Base-by-base conservation (phyloP, 768 basidiomycete species). In the Trametes cubensis region DNA sequence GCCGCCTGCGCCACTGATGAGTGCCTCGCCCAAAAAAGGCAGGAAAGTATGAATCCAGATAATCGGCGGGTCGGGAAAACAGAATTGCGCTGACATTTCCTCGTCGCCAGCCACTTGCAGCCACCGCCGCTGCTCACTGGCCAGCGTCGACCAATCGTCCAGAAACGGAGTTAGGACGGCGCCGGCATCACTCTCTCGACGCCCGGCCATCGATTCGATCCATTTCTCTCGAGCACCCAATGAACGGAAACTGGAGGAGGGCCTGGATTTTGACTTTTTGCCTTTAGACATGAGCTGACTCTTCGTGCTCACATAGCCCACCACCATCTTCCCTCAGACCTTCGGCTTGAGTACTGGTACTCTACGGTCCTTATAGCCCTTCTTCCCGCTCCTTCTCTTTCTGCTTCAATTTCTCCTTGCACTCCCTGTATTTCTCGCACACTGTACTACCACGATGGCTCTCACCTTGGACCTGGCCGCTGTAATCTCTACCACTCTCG, bases 401-500 rank as follows among this genome's bases (percentile, higher is more conserved):
- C 46, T 25, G 21, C 38, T 18, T n/a, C 5, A 26, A 8, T 17
- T 14, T 49, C 8, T 44, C 14, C 8, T 21, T 38, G 6, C 6
- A 3, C 39, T n/a, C 14, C 30, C 18, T 51, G 23, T n/a, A 44
- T 23, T 13, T 41, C 46, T 23, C 13, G 5, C 46, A 15, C n/a
- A 28, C 25, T 21, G 25, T 13, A 20, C 1, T 30, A 13, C 41
- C 21, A 13, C 49, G 21, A 64, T 64, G 54, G 47, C 39, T 6
- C 26, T 64, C 21, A 25, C 53, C 2, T 55, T 64, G 54, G 70
- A 73, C 51, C 66, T 67, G 20, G 69, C 66, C 4, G 64, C 62
- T 18, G 58, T 72, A 13, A 38, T 72, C 11, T 71, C 71, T 34
- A 68, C 68, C 17, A 48, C 62, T 17, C 64, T 72, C 20, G 71